Percentiles rank a stretch among this genome's conserved stretches.
Conservation (phyloP, 139 green algal species). For the Picochlorum sp. region DNA sequence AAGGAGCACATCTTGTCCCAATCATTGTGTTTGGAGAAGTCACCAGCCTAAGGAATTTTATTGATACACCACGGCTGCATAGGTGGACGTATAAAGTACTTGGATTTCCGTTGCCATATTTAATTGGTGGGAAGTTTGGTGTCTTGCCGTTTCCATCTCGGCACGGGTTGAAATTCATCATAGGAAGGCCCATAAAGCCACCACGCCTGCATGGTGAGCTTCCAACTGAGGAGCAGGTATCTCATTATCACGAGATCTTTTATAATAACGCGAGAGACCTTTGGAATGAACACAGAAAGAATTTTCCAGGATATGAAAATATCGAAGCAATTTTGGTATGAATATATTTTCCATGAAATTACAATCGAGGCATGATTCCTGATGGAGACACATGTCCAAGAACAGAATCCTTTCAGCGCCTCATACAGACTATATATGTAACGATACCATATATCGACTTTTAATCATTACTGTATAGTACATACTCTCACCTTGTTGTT, state of each 20-base stretch:
- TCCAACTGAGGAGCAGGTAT: conserved; percentile 30
- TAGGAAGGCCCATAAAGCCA: conserved; percentile 54
- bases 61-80: conserved; percentile 53
- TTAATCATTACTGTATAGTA: too few species aligned
- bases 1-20: conserved; percentile 62
- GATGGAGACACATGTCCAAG: neutral
- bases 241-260: conserved; percentile 43
- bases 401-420: too few species aligned
- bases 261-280: conserved; percentile 42
- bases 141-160: conserved; percentile 54
- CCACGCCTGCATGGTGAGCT: conserved; percentile 11
- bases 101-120: conserved; percentile 56
- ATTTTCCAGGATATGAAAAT: conserved; percentile 42
- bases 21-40: conserved; percentile 70
- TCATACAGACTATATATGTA: too few species aligned
- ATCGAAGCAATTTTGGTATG: neutral
- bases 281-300: conserved; percentile 32
- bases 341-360: neutral
- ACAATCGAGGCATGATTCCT: neutral
- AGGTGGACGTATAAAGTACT: conserved; percentile 65
- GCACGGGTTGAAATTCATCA: conserved; percentile 45
- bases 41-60: conserved; percentile 46
- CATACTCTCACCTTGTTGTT: too few species aligned
- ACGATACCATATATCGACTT: too few species aligned
- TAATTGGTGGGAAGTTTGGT: conserved; percentile 53